Base-by-base conservation (phyloP, 805 yeast species). In the Lachancea mirantina region DNA sequence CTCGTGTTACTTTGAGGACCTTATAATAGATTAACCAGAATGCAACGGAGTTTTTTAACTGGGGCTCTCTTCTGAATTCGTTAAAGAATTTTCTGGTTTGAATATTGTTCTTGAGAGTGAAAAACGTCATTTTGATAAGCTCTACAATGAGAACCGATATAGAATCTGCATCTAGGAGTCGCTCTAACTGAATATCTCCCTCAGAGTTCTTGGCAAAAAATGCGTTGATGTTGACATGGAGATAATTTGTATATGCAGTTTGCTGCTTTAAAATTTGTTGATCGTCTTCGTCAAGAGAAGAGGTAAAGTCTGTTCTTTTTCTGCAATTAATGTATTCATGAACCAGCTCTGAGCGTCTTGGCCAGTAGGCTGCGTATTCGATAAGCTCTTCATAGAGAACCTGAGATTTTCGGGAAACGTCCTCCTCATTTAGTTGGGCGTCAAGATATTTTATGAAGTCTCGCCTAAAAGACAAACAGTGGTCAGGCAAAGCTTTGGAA, bases 11-110 rank as follows among this genome's bases (percentile, higher is more conserved):
- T 14, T 63, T 65, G 40, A 78, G 80, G 45, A 70, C 74, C 28
- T 72, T 70, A 39, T 78, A 66, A 39, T 59, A 75, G 23, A 67
- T 65, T 8, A 55, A 48, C 87, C 87, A 80, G 44, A 76, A 81
- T 14, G 64, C 45, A 4, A 55, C 53, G 1, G 75, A 68, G 5
- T 57, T 46, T 26, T 55, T 55, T 9, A 77, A 46, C 8, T 40
- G 30, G 5, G 46, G 43, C 14, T 41, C 32, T 14, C 45, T 54
- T 13, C 55, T 38, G 34, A 49, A 61, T 13, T 35, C 39, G 15
- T 45, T 49, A 17, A 62, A 43, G 16, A 46, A 36, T 39, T 56
- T 57, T 34, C 59, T 57, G 1, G 58, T 57, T 29, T 60, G 57
- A 27, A 52, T 30, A 5, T 44, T 49, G 23, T 60, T 55, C 28